Evolutionary conservation across 768 basidiomycete species (phyloP), one percentile per base, ranked within the genome.

Genomic region (Mycena galericulata): DNA sequence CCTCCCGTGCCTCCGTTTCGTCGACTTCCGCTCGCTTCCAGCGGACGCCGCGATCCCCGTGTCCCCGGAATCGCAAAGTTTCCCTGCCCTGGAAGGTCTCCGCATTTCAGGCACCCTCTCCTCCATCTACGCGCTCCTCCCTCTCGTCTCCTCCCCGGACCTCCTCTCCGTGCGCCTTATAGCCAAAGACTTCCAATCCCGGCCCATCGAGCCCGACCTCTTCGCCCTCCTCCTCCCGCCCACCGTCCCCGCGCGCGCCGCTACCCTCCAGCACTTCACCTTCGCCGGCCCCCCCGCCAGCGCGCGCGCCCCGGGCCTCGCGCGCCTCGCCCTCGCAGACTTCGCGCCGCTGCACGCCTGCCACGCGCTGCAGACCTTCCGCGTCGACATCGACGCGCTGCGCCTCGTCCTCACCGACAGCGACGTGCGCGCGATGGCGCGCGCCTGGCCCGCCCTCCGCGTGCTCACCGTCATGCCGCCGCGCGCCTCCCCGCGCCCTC

Each of bases 261-360:
- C 67, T 24, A 58, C 57, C 20, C 58, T 72, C 20, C 8, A 34
- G 46, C 62, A 65, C 57, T 72, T 72, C 41, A 58, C 20, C 15
- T 68, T 68, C 63, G n/a, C 36, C 51, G 38, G 40, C 20, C 60
- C 67, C 32, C 14, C 40, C n/a, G 43, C 17, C 43, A 49, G 30
- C 32, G 32, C 17, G 45, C 27, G 18, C 29, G n/a, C 26, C 8
- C 30, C 41, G 17, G 32, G 34, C 47, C 22, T 46, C 24, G 32
- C 15, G 10, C 51, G 43, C n/a, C 59, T 72, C 26, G 47, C 29
- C 22, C 59, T 72, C 38, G 53, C 67, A 10, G 61, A 54, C 4
- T 72, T 72, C 55, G 54, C 59, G 4, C 67, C 70, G 0, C 58
- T 72, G 4, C 46, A 65, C 51, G 67, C 63, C 4, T 72, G 70